A percentile compares a stretch with the other conserved stretches of the same genome.
phyloP scores from a whole-genome alignment of 768 basidiomycete genomes.

The Mycena haematopus region DNA sequence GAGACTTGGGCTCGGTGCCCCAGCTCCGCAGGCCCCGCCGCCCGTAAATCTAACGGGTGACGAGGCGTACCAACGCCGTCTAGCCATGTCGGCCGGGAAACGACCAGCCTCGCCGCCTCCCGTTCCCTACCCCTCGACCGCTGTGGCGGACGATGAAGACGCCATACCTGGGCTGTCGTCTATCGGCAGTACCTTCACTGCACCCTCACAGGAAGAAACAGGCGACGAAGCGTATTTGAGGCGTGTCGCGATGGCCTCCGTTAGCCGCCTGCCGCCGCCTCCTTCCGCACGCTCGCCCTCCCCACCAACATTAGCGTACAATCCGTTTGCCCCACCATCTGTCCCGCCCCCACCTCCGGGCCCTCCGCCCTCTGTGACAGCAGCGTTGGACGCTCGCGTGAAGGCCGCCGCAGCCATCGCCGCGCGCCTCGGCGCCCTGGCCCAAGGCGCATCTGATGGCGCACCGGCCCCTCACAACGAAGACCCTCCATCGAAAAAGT shows the following conservation, averaged over 20 bases:
- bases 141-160: slow-evolving; percentile 29
- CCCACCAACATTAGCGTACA: slow-evolving; percentile 65
- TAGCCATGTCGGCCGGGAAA: slow-evolving; percentile 64
- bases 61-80: slow-evolving; percentile 77
- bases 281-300: slow-evolving; percentile 43
- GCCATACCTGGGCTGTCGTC: slow-evolving; percentile 33
- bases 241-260: slow-evolving; percentile 62
- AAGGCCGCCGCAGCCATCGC: slow-evolving; percentile 86
- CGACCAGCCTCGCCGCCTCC: slow-evolving; percentile 31
- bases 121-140: not conserved
- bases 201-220: slow-evolving; percentile 43
- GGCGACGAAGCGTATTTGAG: slow-evolving; percentile 77
- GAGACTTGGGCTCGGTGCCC: slow-evolving; percentile 35
- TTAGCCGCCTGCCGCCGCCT: slow-evolving; percentile 38
- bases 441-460: slow-evolving; percentile 37
- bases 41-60: slow-evolving; percentile 69
- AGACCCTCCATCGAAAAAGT: slow-evolving; percentile 31
- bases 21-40: slow-evolving; percentile 37
- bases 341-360: slow-evolving; percentile 63
- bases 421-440: slow-evolving; percentile 70
- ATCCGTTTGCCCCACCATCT: slow-evolving; percentile 71
- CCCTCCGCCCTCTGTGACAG: slow-evolving; percentile 44
- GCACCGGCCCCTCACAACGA: slow-evolving; percentile 37
- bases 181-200: slow-evolving; percentile 14
- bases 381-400: slow-evolving; percentile 66